Evolutionary conservation across 768 basidiomycete species (phyloP).

Genomic region (Trichaptum fuscoviolaceum): DNA sequence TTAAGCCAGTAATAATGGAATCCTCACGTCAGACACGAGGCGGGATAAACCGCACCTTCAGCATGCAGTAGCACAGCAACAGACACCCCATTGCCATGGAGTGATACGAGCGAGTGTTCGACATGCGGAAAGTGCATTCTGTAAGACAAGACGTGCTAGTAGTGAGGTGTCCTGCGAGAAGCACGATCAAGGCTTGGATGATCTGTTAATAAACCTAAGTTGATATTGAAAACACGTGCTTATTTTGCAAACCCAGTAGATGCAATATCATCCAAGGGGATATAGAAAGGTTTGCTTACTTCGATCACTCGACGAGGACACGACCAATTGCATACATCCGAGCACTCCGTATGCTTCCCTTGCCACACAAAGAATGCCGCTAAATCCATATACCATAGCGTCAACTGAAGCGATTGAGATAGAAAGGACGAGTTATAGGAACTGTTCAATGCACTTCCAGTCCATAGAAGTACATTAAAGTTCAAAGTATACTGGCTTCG

Average conservation of each 20-base stretch:
- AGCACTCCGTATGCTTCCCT: background rate
- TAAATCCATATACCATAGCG: background rate
- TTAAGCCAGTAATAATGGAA: background rate
- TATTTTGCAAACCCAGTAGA: background rate
- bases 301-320: background rate
- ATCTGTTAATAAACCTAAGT: background rate
- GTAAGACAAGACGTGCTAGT: background rate
- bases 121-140: background rate
- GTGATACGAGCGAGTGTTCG: background rate
- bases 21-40: background rate
- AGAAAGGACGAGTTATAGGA: background rate
- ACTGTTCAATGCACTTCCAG: background rate
- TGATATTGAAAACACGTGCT: background rate
- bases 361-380: background rate
- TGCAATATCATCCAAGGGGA: background rate
- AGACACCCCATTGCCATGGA: background rate
- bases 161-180: constrained; percentile 1
- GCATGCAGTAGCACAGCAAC: background rate
- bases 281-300: background rate
- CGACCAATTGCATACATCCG: background rate
- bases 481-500: background rate
- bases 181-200: background rate
- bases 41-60: background rate
- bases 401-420: background rate
- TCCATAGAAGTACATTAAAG: background rate